Conservation (phyloP, 2,329 filamentous ascomycete genomes). For the Exserohilum rostratum region DNA sequence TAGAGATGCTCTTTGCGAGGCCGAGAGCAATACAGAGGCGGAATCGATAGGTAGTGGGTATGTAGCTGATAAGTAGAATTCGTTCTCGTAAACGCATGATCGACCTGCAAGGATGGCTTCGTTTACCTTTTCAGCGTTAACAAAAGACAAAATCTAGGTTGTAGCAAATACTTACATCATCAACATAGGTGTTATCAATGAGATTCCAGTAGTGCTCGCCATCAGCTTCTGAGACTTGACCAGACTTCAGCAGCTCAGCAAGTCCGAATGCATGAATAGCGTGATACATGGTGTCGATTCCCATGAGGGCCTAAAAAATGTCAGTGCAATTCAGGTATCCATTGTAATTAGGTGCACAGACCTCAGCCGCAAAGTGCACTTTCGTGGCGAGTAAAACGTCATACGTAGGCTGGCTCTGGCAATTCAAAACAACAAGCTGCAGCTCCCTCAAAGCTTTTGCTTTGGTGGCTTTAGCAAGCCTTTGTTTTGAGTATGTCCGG, state of each 20-base stretch:
- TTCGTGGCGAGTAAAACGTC: conserved; percentile 38
- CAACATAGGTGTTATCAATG: conserved; percentile 42
- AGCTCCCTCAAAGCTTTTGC: conserved; percentile 34
- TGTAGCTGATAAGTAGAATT: conserved; percentile 35
- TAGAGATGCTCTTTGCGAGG: conserved; percentile 29
- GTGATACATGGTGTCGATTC: conserved; percentile 34
- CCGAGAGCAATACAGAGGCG: conserved; percentile 5
- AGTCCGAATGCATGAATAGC: conserved; percentile 38
- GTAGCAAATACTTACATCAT: conserved; percentile 33
- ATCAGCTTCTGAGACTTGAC: conserved; percentile 27
- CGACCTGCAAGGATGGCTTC: conserved; percentile 39
- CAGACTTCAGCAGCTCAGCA: conserved; percentile 34
- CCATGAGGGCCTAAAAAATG: conserved; percentile 26
- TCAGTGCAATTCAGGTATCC: conserved; percentile 6
- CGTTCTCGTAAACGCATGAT: conserved; percentile 37
- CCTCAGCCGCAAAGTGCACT: conserved; percentile 39
- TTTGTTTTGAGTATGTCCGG: conserved; percentile 28
- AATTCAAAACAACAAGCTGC: conserved; percentile 25
- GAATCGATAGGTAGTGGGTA: conserved; percentile 20
- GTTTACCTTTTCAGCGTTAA: conserved; percentile 30
- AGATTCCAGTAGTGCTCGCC: conserved; percentile 39
- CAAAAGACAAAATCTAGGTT: neutral
- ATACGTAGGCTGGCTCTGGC: conserved; percentile 23
- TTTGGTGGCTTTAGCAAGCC: conserved; percentile 26
- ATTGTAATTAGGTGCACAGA: neutral